A percentile compares a stretch with the other conserved stretches of the same genome.
These are phyloP conservation scores for Bruguiera sexangula DNA, from an alignment of 345 rosid genomes.

Conservation along the genomic window DNA sequence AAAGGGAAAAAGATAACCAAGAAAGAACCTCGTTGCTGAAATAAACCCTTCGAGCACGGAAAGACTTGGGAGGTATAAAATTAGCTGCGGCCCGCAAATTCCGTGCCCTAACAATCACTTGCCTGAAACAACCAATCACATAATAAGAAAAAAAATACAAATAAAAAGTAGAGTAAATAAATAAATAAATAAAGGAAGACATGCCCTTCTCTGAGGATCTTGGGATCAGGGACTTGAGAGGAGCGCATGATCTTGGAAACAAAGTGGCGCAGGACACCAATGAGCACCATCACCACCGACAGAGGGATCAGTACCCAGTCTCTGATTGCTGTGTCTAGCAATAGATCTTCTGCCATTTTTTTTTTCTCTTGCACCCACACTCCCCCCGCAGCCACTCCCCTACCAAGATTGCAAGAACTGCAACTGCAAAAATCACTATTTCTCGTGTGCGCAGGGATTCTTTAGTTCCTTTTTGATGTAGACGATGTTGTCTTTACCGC, in stretches of 20 bases:
- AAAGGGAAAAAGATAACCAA: background rate
- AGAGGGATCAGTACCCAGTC: constrained; percentile 93
- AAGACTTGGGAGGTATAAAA: constrained; percentile 78
- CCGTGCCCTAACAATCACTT: constrained; percentile 82
- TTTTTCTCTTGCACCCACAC: no score
- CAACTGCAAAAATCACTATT: no score
- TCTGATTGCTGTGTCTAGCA: constrained; percentile 90
- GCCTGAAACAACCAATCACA: constrained; percentile 38
- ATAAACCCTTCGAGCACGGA: constrained; percentile 78
- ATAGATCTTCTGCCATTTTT: constrained; percentile 89
- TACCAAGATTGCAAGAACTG: no score
- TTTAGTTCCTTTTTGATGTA: no score
- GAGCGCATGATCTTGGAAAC: constrained; percentile 87
- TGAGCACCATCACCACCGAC: constrained; percentile 89
- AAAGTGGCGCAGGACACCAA: constrained; percentile 86
- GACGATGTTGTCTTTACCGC: no score
- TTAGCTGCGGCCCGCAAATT: constrained; percentile 81
- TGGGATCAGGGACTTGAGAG: constrained; percentile 70
- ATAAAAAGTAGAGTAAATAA: background rate
- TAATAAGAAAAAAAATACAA: background rate
- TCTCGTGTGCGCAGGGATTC: no score
- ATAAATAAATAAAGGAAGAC: background rate
- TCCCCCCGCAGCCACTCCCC: no score
- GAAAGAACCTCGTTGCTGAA: constrained; percentile 75
- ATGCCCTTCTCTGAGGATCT: constrained; percentile 82